Conservation (phyloP, 2,329 filamentous ascomycete species). For the Talaromyces sp. region DNA sequence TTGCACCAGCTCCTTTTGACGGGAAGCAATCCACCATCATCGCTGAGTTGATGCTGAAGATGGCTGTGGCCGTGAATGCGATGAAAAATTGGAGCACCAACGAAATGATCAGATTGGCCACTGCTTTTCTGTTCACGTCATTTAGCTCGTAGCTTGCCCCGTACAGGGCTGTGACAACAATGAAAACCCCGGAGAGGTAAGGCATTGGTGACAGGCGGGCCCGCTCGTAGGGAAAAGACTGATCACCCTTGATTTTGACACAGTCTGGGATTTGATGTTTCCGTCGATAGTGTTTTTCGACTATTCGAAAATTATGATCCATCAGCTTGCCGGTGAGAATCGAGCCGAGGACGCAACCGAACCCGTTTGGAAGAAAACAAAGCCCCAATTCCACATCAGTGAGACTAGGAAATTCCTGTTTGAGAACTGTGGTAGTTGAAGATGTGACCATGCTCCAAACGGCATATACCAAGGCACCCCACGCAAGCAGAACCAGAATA, state of each 20-base stretch:
- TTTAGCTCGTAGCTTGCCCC: slow-evolving; percentile 6
- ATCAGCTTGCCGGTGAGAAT: slow-evolving; percentile 1
- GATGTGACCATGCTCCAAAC: slow-evolving; percentile 32
- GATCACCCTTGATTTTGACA: neutral
- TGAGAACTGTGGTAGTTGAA: slow-evolving; percentile 28
- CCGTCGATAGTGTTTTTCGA: neutral
- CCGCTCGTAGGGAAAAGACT: slow-evolving; percentile 1
- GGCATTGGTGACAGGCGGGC: slow-evolving; percentile 5
- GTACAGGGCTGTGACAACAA: neutral
- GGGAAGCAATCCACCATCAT: slow-evolving; percentile 6
- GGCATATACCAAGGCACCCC: slow-evolving; percentile 23
- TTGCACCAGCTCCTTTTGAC: neutral
- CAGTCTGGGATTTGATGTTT: neutral
- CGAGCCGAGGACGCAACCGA: slow-evolving; percentile 16
- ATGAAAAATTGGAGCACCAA: slow-evolving; percentile 6
- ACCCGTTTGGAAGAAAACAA: slow-evolving; percentile 19
- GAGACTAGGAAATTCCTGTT: slow-evolving; percentile 22
- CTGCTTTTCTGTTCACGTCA: neutral
- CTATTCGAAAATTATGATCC: slow-evolving; percentile 1
- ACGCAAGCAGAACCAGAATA: slow-evolving; percentile 23
- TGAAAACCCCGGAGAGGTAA: neutral
- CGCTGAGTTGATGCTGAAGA: slow-evolving; percentile 6
- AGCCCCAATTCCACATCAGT: slow-evolving; percentile 15
- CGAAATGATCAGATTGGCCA: slow-evolving; percentile 1
- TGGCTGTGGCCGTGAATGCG: slow-evolving; percentile 1